Base-by-base conservation (phyloP, 2,329 filamentous ascomycete species). In the Thielaviopsis punctulata region DNA sequence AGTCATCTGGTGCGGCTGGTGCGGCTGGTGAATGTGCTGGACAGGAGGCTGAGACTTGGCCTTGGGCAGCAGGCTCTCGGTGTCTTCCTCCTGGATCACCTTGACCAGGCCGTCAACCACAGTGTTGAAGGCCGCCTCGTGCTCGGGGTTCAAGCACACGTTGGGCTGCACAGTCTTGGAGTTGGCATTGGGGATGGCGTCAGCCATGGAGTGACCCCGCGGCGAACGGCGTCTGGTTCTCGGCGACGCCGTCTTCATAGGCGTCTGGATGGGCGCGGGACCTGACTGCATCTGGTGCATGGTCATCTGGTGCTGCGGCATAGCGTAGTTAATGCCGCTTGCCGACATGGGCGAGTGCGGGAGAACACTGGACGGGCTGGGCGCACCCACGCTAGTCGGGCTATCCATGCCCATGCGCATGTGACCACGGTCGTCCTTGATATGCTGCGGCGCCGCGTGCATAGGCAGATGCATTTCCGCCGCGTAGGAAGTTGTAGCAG, bases 71-170 rank as follows among this genome's bases (percentile, higher is more conserved):
- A 55, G 52, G 2, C 62, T 59, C 8, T 68, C 62, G 18, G 64
- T 64, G 13, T 71, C 68, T 21, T 72, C 66, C 60, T 83, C 70
- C 64, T 95, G 88, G 45, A 95, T 90, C 0, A 83, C 79, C 65
- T 83, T 87, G 87, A 95, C 94, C 43, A 96, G 68, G 43, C 80
- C 81, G 63, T 95, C 89, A 36, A 95, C 80, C 55, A 86, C 79
- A 0, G 88, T 95, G n/a, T 77, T 75, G 63, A 89, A 90, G 55
- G 76, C 73, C 39, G 78, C 68, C n/a, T 76, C 69, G 22, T 72
- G 65, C 1, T 69, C 65, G 54, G 70, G 66, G 54, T 69, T 63
- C 25, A 71, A 66, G 9, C 69, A 66, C 57, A 68, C 68, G 63
- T 72, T 76, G 57, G 65, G 64, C 3, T 64, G 65, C 54, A 71